These are phyloP conservation scores for Basipetospora chlamydospora DNA, from an alignment of 2,329 filamentous ascomycete genomes.

Conservation along the genomic window DNA sequence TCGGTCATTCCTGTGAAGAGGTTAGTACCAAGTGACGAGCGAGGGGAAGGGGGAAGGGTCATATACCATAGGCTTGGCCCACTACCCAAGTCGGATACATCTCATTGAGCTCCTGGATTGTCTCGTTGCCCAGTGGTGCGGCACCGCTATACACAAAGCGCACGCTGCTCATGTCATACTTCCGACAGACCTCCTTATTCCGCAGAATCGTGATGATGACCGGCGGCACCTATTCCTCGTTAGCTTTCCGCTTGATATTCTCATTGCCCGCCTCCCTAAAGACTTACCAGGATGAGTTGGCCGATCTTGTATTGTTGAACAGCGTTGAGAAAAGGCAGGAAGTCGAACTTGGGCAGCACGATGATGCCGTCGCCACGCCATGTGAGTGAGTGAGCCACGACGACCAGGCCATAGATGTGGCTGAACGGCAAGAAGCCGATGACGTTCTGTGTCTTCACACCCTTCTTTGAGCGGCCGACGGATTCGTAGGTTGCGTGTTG, in stretches of 20 bases:
- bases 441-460: slow-evolving; percentile 13
- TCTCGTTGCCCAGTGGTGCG: slow-evolving; percentile 63
- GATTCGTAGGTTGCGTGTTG: slow-evolving; percentile 37
- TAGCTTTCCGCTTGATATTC: not conserved
- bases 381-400: slow-evolving; percentile 47
- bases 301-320: slow-evolving; percentile 56
- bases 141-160: slow-evolving; percentile 56
- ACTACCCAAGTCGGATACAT: slow-evolving; percentile 49
- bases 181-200: slow-evolving; percentile 40
- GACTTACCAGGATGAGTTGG: slow-evolving; percentile 24
- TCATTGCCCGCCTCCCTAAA: too few species aligned
- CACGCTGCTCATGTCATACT: slow-evolving; percentile 60
- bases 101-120: slow-evolving; percentile 45
- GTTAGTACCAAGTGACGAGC: not conserved
- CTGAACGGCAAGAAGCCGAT: slow-evolving; percentile 60
- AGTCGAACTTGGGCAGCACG: slow-evolving; percentile 59
- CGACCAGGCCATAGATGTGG: slow-evolving; percentile 64
- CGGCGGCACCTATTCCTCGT: slow-evolving; percentile 53
- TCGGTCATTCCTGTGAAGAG: slow-evolving; percentile 52
- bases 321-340: slow-evolving; percentile 42
- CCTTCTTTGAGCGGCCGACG: slow-evolving; percentile 15
- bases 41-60: not conserved
- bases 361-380: slow-evolving; percentile 61
- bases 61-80: slow-evolving; percentile 49
- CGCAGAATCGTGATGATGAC: slow-evolving; percentile 68